A percentile compares a stretch with the other conserved stretches of the same genome.
These are phyloP conservation scores for Exophiala mesophila DNA, from an alignment of 2,329 filamentous ascomycete species.

Conservation along the genomic window DNA sequence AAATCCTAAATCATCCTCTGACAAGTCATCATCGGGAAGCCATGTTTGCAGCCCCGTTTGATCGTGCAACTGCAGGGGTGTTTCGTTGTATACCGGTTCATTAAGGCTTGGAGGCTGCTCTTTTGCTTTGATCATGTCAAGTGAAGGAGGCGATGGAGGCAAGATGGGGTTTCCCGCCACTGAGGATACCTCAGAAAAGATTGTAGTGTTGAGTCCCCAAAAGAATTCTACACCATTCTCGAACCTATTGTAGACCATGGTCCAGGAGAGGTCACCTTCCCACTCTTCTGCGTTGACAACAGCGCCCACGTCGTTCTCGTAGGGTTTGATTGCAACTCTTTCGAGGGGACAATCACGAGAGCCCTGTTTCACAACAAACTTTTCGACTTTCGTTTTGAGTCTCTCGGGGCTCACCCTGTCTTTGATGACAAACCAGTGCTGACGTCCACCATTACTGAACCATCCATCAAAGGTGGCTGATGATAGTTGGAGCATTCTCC, in stretches of 20 bases:
- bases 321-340: slow-evolving; percentile 20
- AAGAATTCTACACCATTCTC: slow-evolving; percentile 2
- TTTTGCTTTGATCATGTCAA: too few species aligned
- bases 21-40: too few species aligned
- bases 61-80: too few species aligned
- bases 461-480: slow-evolving; percentile 20
- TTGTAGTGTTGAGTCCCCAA: too few species aligned
- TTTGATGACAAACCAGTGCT: slow-evolving; percentile 23
- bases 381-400: slow-evolving; percentile 19
- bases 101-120: too few species aligned
- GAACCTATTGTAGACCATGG: slow-evolving; percentile 18
- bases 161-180: too few species aligned
- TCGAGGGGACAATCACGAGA: slow-evolving; percentile 20
- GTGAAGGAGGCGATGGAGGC: background rate
- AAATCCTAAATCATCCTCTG: too few species aligned
- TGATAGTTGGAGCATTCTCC: slow-evolving; percentile 15
- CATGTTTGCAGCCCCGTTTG: too few species aligned
- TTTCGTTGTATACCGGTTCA: too few species aligned
- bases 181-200: too few species aligned
- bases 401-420: slow-evolving; percentile 11
- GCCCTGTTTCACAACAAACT: slow-evolving; percentile 16
- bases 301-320: slow-evolving; percentile 20
- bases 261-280: slow-evolving; percentile 23
- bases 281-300: slow-evolving; percentile 16
- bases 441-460: slow-evolving; percentile 23